These are phyloP conservation scores for Morella rubra DNA, from an alignment of 306 rosid genomes.

Conservation along the genomic window DNA sequence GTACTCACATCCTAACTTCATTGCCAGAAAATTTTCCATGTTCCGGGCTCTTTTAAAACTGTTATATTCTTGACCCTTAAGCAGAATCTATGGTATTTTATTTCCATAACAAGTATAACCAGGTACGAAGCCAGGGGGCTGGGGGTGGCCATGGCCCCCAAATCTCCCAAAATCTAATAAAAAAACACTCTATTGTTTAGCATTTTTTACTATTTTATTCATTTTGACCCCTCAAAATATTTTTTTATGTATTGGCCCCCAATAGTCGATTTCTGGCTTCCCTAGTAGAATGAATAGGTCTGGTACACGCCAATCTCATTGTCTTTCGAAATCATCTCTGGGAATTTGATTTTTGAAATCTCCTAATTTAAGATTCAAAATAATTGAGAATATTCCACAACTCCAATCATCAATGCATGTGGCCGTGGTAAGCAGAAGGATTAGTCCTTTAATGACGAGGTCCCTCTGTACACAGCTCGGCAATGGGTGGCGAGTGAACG, in stretches of 20 bases:
- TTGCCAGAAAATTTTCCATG: not conserved
- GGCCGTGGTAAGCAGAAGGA: not conserved
- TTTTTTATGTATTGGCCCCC: no score
- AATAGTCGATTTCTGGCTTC: no score
- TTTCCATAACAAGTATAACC: not conserved
- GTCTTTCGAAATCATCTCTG: not conserved
- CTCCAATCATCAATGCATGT: not conserved
- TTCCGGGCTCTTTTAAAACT: not conserved
- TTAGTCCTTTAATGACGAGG: constrained; percentile 27
- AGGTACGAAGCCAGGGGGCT: no score
- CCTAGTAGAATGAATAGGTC: no score
- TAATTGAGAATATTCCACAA: not conserved
- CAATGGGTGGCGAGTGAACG: constrained; percentile 36
- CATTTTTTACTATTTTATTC: no score
- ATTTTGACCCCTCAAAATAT: no score
- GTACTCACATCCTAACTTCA: not conserved
- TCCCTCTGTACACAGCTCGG: constrained; percentile 40
- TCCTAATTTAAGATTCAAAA: not conserved
- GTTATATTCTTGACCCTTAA: not conserved
- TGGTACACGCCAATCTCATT: no score
- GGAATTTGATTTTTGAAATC: constrained; percentile 5
- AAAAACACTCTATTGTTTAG: no score
- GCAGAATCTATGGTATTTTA: not conserved
- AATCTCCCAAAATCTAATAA: no score
- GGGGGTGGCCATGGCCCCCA: no score